A percentile compares a stretch with the other conserved stretches of the same genome.
Evolutionary conservation across 208 protist species (phyloP).

Genomic region (Herpetomonas samuelpessoai): DNA sequence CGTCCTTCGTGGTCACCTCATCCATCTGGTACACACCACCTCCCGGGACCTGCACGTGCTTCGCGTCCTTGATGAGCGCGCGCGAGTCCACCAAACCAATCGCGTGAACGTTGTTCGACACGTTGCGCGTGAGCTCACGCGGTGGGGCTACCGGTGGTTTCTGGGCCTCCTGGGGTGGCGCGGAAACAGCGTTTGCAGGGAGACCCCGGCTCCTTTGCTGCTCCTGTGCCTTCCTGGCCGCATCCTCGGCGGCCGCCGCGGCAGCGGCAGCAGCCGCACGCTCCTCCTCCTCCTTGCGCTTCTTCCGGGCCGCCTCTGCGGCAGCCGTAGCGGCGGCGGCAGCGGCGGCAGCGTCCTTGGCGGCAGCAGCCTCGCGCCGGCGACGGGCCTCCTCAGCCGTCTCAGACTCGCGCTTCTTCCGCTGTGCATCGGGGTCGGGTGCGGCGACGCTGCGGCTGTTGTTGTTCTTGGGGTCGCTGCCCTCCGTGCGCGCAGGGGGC

Average conservation of each 20-base stretch:
- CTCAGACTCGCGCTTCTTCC: background rate
- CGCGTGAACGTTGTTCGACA: conserved; percentile 38
- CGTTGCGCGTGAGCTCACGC: conserved; percentile 30
- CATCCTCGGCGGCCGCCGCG: background rate
- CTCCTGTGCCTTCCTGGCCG: background rate
- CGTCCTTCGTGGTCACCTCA: conserved; percentile 20
- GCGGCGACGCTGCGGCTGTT: conserved; percentile 3
- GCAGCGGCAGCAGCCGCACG: conserved; percentile 2
- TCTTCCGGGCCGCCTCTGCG: background rate
- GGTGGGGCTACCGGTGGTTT: conserved; percentile 3
- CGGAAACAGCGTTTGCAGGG: background rate
- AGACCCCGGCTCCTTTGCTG: background rate
- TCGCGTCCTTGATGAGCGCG: conserved; percentile 17
- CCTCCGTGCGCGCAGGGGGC: background rate
- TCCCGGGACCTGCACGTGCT: conserved; percentile 22
- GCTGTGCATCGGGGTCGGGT: background rate
- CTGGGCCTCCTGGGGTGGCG: background rate
- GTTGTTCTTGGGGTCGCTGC: background rate
- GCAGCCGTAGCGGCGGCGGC: conserved; percentile 2
- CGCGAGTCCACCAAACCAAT: conserved; percentile 23
- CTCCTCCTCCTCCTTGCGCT: conserved; percentile 8
- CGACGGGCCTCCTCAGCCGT: background rate
- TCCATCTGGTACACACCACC: conserved; percentile 29
- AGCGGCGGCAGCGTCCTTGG: background rate
- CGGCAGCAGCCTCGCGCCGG: background rate